Evolutionary conservation across 768 basidiomycete species (phyloP).

Genomic region (Amanita rubescens): DNA sequence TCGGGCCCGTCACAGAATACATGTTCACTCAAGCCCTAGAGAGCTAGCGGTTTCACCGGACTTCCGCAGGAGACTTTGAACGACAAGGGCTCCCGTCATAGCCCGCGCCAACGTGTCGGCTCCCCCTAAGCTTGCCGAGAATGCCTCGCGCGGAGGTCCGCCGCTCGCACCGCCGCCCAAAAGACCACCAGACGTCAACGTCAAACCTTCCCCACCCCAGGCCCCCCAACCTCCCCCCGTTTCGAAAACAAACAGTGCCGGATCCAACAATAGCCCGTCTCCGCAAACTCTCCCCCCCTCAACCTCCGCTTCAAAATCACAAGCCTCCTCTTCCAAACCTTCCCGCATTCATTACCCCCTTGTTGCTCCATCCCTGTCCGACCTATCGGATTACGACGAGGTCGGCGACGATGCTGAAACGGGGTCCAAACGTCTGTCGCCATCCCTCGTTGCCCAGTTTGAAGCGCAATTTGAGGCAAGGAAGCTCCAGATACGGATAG

Average conservation of each 20-base stretch:
- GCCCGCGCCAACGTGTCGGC: not conserved
- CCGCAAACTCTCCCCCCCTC: not conserved
- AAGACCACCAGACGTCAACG: slow-evolving; percentile 2
- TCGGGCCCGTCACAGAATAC: slow-evolving; percentile 5
- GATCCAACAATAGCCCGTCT: not conserved
- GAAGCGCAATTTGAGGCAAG: slow-evolving; percentile 32
- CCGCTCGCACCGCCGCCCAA: slow-evolving; percentile 4
- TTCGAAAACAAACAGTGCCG: not conserved
- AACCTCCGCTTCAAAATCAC: not conserved
- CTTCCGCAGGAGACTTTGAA: not conserved
- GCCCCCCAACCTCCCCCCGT: not conserved
- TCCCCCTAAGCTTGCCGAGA: not conserved
- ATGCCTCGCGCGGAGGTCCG: not conserved
- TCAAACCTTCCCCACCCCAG: no score
- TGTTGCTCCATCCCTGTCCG: slow-evolving; percentile 30
- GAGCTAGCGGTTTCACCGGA: not conserved
- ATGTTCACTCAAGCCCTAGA: slow-evolving; percentile 8
- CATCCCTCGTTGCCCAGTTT: slow-evolving; percentile 23
- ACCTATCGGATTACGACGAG: slow-evolving; percentile 7
- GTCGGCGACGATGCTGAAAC: slow-evolving; percentile 18
- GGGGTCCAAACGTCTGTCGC: slow-evolving; percentile 6
- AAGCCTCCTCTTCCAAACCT: slow-evolving; percentile 15
- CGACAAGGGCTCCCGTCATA: not conserved
- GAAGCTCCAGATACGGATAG: slow-evolving; percentile 37
- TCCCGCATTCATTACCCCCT: slow-evolving; percentile 27